Conservation (phyloP, 2,329 filamentous ascomycete species). For the Epichloe amarillans region DNA sequence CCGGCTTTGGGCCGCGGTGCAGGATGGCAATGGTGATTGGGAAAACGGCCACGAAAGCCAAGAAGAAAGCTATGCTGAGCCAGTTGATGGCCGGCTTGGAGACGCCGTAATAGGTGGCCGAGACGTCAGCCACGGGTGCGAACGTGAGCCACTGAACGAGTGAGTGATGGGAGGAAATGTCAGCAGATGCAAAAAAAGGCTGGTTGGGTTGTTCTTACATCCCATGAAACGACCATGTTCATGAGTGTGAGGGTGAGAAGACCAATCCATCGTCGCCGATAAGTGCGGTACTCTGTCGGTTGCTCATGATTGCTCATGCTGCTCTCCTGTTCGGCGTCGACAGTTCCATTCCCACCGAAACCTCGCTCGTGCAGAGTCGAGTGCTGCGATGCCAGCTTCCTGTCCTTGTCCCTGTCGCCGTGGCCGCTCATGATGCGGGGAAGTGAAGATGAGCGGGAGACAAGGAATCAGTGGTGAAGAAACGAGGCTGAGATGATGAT, state of each 20-base stretch:
- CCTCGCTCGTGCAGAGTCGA: constrained; percentile 14
- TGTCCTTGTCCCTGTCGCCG: constrained; percentile 9
- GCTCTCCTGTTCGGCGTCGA: constrained; percentile 10
- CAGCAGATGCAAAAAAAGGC: background rate
- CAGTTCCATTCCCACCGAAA: constrained; percentile 8
- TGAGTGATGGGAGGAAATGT: background rate
- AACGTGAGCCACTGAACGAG: constrained; percentile 68
- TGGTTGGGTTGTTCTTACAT: constrained; percentile 45
- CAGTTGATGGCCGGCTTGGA: constrained; percentile 74
- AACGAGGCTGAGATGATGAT: background rate
- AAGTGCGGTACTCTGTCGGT: constrained; percentile 33
- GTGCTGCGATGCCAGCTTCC: constrained; percentile 17
- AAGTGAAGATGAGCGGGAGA: no score
- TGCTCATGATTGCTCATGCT: constrained; percentile 12
- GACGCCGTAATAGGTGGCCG: constrained; percentile 64
- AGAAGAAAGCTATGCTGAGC: constrained; percentile 78
- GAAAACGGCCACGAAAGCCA: constrained; percentile 62
- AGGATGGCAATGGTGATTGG: constrained; percentile 66
- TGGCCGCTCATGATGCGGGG: constrained; percentile 1
- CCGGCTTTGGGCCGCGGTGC: constrained; percentile 64
- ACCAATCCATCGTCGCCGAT: constrained; percentile 83
- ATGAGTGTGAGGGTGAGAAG: constrained; percentile 70
- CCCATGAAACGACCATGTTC: constrained; percentile 91
- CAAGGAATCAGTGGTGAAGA: no score
- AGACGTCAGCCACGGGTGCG: constrained; percentile 63